Base-by-base conservation (phyloP, 164 flowering plant species). In the Santalum album region DNA sequence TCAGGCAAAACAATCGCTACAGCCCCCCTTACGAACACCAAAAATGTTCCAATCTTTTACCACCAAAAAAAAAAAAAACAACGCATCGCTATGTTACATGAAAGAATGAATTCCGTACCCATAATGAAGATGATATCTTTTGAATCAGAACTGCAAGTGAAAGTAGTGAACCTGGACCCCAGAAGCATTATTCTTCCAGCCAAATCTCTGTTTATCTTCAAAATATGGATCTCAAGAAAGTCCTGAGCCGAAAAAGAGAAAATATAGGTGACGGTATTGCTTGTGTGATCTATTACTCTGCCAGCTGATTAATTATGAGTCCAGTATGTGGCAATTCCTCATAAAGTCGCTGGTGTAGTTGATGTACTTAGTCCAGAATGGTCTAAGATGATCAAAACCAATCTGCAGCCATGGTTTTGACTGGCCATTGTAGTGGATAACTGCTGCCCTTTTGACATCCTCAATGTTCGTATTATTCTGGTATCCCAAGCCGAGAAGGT, bases 401-500 rank as follows among this genome's bases (percentile, higher is more conserved):
- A 94, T 87, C 55, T 82, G 78, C 54, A 94, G 65, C 99, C 99
- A 94, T 12, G 99, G 99, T 62, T 94, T 94, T 42, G 83, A 79
- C 66, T 90, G 95, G 49, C 99, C 99, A 70, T 94, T 94, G 74
- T 87, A 94, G 75, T 94, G 99, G 53, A 94, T 87, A 15, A 94
- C 99, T 1, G 97, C 99, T 25, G 99, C 90, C 62, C 65, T 80
- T 58, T 77, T 78, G 52, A 87, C 83, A 40, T 57, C 68, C 50
- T 90, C 95, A n/a, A 82, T 44, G 46, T 67, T 72, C 48, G 96
- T 90, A 35, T 84, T 82, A 52, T 73, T 80, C 69, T 94, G 99
- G 60, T 94, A 94, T n/a, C 99, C 99, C 73, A 94, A 73, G 15
- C 99, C 99, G 38, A 92, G 92, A 87, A 92, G 66, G 72, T 92